Conservation (phyloP, 225 moss, liverwort and hornwort genomes). For the Asterella californica region DNA sequence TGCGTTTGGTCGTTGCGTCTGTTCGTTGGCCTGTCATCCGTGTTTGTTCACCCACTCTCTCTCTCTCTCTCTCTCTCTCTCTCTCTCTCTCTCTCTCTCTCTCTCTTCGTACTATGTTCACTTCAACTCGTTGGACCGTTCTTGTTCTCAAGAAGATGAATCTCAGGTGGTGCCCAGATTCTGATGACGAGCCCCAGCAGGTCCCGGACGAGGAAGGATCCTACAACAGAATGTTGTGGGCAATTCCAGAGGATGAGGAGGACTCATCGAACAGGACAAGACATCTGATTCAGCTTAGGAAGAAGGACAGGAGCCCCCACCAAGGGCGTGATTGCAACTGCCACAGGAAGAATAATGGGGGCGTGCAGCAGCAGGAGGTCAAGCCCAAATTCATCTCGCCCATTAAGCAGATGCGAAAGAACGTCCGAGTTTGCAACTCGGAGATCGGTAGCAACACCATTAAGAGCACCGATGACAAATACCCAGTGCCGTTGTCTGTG, state of each 20-base stretch:
- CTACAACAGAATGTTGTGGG: conserved; percentile 15
- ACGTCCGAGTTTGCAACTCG: not conserved
- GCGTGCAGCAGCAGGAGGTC: not conserved
- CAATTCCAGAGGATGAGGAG: conserved; percentile 21
- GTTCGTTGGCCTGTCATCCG: not conserved
- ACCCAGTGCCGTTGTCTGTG: not conserved
- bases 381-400: conserved; percentile 10
- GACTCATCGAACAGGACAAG: conserved; percentile 1
- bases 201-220: conserved; percentile 10
- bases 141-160: conserved; percentile 22
- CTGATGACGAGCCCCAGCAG: not conserved
- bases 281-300: conserved; percentile 4
- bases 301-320: not conserved
- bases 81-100: not conserved
- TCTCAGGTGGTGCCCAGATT: conserved; percentile 4
- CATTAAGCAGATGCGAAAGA: conserved; percentile 13
- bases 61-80: not conserved
- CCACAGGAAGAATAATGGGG: not conserved
- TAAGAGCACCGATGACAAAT: conserved; percentile 23
- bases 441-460: not conserved
- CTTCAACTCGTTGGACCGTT: conserved; percentile 6
- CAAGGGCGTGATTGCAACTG: conserved; percentile 2
- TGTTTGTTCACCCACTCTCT: no score
- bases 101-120: conserved; percentile 11
- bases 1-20: conserved; percentile 8